phyloP scores from a whole-genome alignment of 495 filamentous ascomycete species.

The Annulohypoxylon maeteangense region DNA sequence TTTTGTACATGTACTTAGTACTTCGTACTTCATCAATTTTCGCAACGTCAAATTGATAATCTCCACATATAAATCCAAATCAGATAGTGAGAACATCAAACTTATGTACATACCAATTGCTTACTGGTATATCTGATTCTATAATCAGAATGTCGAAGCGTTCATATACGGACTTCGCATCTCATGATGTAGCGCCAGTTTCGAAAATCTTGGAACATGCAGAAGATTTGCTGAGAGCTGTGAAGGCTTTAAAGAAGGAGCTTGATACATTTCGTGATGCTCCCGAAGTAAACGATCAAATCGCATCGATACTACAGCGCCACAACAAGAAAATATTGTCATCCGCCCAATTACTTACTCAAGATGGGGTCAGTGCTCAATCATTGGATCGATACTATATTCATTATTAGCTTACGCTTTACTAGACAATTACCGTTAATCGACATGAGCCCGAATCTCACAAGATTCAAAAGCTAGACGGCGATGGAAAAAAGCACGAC shows the following conservation, averaged over 20 bases:
- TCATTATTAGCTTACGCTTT: constrained; percentile 2
- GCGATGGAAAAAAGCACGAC: not conserved
- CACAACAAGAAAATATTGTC: constrained; percentile 43
- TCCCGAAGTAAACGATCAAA: constrained; percentile 28
- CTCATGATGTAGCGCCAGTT: constrained; percentile 16
- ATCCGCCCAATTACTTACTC: constrained; percentile 25
- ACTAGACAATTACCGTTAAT: constrained; percentile 2
- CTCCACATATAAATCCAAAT: not conserved
- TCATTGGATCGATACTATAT: not conserved
- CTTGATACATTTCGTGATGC: constrained; percentile 31
- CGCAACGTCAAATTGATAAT: not conserved
- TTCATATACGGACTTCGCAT: constrained; percentile 36
- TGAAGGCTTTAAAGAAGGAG: constrained; percentile 43
- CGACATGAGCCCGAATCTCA: constrained; percentile 9
- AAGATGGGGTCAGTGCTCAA: constrained; percentile 32
- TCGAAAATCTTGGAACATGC: constrained; percentile 46
- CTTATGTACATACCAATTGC: not conserved
- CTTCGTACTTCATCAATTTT: not conserved
- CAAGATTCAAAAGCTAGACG: constrained; percentile 39
- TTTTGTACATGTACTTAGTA: no score
- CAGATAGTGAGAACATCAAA: not conserved
- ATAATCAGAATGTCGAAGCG: constrained; percentile 46
- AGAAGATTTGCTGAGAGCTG: constrained; percentile 47
- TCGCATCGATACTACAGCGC: constrained; percentile 33
- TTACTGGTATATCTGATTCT: not conserved